These are phyloP conservation scores for Phoma sp. DNA, from an alignment of 2,329 filamentous ascomycete genomes.

Conservation along the genomic window DNA sequence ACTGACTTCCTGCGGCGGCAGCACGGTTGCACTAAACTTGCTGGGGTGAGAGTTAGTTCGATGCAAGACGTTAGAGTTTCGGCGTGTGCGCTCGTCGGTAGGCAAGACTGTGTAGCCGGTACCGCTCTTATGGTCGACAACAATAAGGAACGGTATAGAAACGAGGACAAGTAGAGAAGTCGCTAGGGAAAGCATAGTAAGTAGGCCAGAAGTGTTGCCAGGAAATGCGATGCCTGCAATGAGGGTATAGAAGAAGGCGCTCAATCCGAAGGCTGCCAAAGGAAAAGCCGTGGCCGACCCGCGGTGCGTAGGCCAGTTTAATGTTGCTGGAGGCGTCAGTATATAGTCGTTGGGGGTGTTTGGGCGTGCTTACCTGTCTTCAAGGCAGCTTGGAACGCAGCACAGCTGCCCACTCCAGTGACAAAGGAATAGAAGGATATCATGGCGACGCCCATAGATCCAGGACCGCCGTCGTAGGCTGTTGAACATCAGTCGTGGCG, in stretches of 20 bases:
- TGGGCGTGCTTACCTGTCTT: constrained; percentile 65
- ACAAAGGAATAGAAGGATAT: constrained; percentile 86
- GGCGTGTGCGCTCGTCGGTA: constrained; percentile 54
- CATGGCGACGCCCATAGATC: constrained; percentile 60
- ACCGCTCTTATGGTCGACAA: constrained; percentile 69
- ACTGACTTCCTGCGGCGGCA: constrained; percentile 66
- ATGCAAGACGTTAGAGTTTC: constrained; percentile 54
- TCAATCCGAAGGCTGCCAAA: constrained; percentile 88
- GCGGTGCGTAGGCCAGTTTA: constrained; percentile 90
- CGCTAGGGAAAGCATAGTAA: constrained; percentile 79
- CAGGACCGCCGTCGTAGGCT: constrained; percentile 75
- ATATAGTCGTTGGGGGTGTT: no score
- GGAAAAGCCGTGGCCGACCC: constrained; percentile 95
- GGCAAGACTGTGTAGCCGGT: constrained; percentile 65
- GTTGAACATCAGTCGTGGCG: constrained; percentile 39
- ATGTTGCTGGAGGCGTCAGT: constrained; percentile 66
- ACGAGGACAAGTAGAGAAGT: constrained; percentile 77
- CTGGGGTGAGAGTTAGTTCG: constrained; percentile 56
- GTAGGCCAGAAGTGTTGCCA: constrained; percentile 80
- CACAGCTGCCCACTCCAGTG: constrained; percentile 86
- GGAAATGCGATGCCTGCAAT: constrained; percentile 79
- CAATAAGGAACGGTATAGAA: constrained; percentile 84
- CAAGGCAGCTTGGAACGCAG: constrained; percentile 86
- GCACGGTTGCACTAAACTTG: constrained; percentile 48
- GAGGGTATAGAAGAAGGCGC: constrained; percentile 93